Evolutionary conservation across 2,329 filamentous ascomycete genomes (phyloP), one percentile per base, ranked within the genome.

Genomic region (Penicillium italicum): DNA sequence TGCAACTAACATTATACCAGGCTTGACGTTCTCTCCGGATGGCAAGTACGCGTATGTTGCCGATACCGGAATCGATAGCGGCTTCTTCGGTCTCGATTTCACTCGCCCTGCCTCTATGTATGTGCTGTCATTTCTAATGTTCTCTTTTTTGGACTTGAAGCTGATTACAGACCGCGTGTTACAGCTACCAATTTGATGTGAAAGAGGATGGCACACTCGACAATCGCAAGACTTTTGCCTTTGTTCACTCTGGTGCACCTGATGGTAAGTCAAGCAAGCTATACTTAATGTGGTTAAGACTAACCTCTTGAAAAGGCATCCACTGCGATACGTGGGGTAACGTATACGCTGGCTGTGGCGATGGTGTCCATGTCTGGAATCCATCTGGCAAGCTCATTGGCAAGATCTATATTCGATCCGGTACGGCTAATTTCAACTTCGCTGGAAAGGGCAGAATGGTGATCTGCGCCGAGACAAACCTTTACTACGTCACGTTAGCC

Each of bases 321-420:
- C 79, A 81, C 57, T 76, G 77, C 42, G 82, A 84, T 64, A 72
- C 72, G 0, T 63, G 75, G n/a, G 82, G 82, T 8, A 83, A 83
- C 63, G 77, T 85, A 1, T 84, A 82, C 69, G 75, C 77, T 10
- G 80, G 78, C 0, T 80, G 78, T 55, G 80, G 79, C 0, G 80
- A 84, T 62, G 81, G 81, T 0, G 69, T 84, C 20, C 77, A 82
- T 54, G 74, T 84, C 5, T 85, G 80, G 79, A 76, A 74, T 59
- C 64, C 74, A 0, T 72, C 73, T 5, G 82, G 81, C 0, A 74
- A 59, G 8, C 62, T 82, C 33, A 77, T 87, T 63, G 72, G 79
- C 3, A 87, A 86, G 71, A 82, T 87, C 43, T 48, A 73, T 66
- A 1, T 71, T 66, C 55, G 59, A 22, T 43, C 57, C 6, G 52